phyloP scores from a whole-genome alignment of 2,329 filamentous ascomycete genomes.

The Sclerotinia nivalis region DNA sequence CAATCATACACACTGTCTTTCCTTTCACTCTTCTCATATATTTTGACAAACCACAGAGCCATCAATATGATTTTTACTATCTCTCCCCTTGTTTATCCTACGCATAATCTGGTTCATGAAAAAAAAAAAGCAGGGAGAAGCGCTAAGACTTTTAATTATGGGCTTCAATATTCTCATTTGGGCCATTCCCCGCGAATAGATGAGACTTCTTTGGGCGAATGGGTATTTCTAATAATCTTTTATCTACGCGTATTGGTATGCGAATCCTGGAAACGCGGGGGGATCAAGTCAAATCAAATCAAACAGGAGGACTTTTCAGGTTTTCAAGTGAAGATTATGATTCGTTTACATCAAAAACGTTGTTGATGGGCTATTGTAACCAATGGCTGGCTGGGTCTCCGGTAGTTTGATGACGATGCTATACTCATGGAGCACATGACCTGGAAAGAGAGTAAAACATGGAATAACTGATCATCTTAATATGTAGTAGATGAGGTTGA shows the following conservation, averaged over 20 bases:
- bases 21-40: neutral
- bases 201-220: no score
- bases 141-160: neutral
- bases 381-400: no score
- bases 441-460: no score
- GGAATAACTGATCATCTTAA: neutral
- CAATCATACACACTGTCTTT: neutral
- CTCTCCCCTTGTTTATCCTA: neutral
- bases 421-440: neutral
- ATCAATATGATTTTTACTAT: no score
- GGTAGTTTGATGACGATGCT: neutral
- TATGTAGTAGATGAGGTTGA: neutral
- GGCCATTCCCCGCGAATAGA: neutral
- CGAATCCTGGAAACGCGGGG: neutral
- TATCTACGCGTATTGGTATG: neutral
- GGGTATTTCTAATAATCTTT: neutral
- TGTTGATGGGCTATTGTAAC: neutral
- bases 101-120: conserved; percentile 1
- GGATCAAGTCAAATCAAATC: neutral
- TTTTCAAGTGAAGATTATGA: conserved; percentile 1
- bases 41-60: neutral
- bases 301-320: no score
- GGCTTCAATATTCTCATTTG: neutral
- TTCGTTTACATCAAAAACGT: neutral
- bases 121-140: neutral